Evolutionary conservation across 2,329 filamentous ascomycete genomes (phyloP).

Genomic region (Apiospora koreana): DNA sequence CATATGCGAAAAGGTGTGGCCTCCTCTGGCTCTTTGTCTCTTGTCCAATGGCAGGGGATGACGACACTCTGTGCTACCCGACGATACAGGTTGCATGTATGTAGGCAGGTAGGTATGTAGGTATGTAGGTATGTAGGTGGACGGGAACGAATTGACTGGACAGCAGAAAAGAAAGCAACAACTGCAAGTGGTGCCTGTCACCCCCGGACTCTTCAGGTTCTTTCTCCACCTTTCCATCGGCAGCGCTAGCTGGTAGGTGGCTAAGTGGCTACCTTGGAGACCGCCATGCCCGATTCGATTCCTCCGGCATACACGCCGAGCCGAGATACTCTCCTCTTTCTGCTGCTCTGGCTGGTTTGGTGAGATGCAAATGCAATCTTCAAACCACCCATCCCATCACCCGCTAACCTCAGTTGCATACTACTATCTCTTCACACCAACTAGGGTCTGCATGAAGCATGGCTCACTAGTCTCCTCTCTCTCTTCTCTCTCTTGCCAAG

Average conservation of each 20-base stretch:
- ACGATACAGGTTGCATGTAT: not conserved
- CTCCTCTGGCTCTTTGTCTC: not conserved
- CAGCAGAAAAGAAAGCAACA: not conserved
- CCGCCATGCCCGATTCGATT: constrained; percentile 9
- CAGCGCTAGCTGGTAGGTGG: not conserved
- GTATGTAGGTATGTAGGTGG: not conserved
- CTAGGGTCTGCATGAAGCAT: not conserved
- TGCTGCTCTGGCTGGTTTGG: not conserved
- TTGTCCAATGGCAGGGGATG: not conserved
- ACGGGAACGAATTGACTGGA: not conserved
- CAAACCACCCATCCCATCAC: not conserved
- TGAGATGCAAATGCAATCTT: constrained; percentile 5
- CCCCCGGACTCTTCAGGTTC: constrained; percentile 6
- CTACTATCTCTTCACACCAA: constrained; percentile 9
- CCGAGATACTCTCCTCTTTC: constrained; percentile 6
- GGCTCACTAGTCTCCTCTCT: not conserved
- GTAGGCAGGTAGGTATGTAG: not conserved
- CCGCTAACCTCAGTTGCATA: not conserved
- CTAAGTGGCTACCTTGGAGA: not conserved
- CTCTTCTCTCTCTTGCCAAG: not conserved
- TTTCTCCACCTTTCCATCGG: constrained; percentile 5
- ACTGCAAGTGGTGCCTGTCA: constrained; percentile 2
- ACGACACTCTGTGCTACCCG: constrained; percentile 5
- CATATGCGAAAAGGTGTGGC: not conserved
- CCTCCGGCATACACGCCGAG: not conserved